A percentile compares a stretch with the other conserved stretches of the same genome.
Conservation (phyloP, 106 monocot species). For the Narthecium ossifragum region DNA sequence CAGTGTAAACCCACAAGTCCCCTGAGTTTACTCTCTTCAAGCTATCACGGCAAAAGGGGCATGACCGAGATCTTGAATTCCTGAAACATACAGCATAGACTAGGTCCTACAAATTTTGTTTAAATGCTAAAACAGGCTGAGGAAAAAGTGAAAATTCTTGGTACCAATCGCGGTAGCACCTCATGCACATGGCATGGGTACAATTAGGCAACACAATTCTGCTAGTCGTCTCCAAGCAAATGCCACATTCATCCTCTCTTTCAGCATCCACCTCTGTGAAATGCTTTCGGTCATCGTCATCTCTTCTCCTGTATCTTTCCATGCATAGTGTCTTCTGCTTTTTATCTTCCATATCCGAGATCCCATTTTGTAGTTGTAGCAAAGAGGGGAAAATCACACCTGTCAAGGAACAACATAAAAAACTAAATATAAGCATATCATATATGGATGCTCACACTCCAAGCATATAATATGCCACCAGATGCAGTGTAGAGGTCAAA, state of each 20-base stretch:
- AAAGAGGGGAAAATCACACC: slow-evolving; percentile 69
- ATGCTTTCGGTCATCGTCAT: slow-evolving; percentile 29
- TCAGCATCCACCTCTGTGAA: slow-evolving; percentile 58
- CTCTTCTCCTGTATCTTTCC: slow-evolving; percentile 66
- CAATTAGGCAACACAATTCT: slow-evolving; percentile 90
- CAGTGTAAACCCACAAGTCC: slow-evolving; percentile 77
- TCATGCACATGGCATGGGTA: slow-evolving; percentile 75
- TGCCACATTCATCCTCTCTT: slow-evolving; percentile 87
- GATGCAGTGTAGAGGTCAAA: too few relatives aligned
- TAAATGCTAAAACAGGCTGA: too few relatives aligned
- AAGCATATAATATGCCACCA: too few relatives aligned
- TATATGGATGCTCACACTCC: too few relatives aligned
- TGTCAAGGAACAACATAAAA: slow-evolving; percentile 8
- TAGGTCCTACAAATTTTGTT: background rate
- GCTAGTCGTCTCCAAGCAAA: slow-evolving; percentile 88
- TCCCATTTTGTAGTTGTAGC: slow-evolving; percentile 67
- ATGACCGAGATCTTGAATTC: slow-evolving; percentile 77
- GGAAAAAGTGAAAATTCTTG: background rate
- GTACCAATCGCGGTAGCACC: slow-evolving; percentile 80
- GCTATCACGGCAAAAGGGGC: slow-evolving; percentile 94
- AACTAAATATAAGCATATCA: background rate
- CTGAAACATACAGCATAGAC: too few relatives aligned
- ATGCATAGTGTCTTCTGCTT: slow-evolving; percentile 67
- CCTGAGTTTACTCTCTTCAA: slow-evolving; percentile 64
- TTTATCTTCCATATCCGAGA: slow-evolving; percentile 87